Conservation (phyloP, 768 basidiomycete species). For the Pleurotus citrinopileatus region DNA sequence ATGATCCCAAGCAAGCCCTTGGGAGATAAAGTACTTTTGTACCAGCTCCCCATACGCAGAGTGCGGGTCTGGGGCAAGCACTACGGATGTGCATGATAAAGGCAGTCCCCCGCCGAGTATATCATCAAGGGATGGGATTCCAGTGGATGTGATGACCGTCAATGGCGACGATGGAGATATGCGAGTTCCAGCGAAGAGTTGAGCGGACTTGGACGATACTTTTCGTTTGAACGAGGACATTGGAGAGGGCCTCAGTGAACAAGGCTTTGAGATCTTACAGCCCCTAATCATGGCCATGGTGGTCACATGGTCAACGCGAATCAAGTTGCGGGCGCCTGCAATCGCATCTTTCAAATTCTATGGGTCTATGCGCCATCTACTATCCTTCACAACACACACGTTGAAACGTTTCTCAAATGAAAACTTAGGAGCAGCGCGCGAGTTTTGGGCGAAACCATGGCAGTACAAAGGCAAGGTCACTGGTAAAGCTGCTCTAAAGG, state of each 20-base stretch:
- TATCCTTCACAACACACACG: not conserved
- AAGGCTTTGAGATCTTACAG: too few relatives aligned
- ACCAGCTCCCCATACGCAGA: conserved; percentile 84
- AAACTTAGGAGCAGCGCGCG: not conserved
- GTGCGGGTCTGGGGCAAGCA: conserved; percentile 83
- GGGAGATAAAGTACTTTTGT: conserved; percentile 85
- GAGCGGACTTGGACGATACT: conserved; percentile 39
- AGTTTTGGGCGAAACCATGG: conserved; percentile 17
- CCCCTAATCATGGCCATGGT: not conserved
- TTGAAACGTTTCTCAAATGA: conserved; percentile 1
- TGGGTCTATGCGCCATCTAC: conserved; percentile 1
- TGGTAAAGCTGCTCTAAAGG: conserved; percentile 16
- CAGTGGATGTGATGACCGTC: conserved; percentile 72
- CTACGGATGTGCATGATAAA: conserved; percentile 67
- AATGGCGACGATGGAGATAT: conserved; percentile 53
- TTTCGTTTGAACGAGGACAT: conserved; percentile 87
- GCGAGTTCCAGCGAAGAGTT: conserved; percentile 50
- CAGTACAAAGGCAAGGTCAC: conserved; percentile 16
- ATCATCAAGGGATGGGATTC: conserved; percentile 92
- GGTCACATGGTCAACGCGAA: not conserved
- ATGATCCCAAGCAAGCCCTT: conserved; percentile 78
- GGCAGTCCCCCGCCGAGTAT: conserved; percentile 91
- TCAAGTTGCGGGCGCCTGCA: too few relatives aligned
- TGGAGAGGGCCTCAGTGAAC: too few relatives aligned
- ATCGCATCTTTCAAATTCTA: too few relatives aligned